These are phyloP conservation scores for Cylindrotheca closterium DNA, from an alignment of 108 stramenopile species.

Conservation along the genomic window DNA sequence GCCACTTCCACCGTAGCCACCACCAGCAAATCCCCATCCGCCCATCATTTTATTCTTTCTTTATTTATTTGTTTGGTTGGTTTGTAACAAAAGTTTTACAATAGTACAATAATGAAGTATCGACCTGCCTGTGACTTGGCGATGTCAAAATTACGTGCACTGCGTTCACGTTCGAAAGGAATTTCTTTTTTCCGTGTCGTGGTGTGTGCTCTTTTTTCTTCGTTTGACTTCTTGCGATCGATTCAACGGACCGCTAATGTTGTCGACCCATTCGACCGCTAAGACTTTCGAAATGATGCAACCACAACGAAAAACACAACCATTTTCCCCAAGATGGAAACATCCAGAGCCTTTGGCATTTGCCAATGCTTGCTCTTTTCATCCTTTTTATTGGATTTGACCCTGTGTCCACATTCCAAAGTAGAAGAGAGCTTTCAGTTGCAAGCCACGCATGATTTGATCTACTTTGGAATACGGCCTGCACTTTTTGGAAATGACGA, in stretches of 20 bases:
- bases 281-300: too few species aligned
- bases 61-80: background rate
- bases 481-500: constrained; percentile 2
- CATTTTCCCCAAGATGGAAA: background rate
- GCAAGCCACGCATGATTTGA: constrained; percentile 94
- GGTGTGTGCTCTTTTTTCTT: background rate
- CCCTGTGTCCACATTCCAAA: constrained; percentile 90
- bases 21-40: constrained; percentile 31
- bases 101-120: background rate
- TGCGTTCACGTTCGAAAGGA: background rate
- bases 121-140: background rate
- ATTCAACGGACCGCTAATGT: too few species aligned
- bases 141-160: background rate
- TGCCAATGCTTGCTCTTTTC: constrained; percentile 1
- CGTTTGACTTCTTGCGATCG: too few species aligned
- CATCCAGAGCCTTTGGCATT: background rate
- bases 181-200: background rate
- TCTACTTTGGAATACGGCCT: constrained; percentile 60
- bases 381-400: constrained; percentile 37
- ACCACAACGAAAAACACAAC: background rate
- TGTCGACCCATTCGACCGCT: background rate
- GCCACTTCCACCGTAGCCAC: constrained; percentile 16
- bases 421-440: constrained; percentile 99
- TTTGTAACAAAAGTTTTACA: background rate
- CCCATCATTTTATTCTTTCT: constrained; percentile 28